phyloP scores from a whole-genome alignment of 495 filamentous ascomycete species.

The Apodospora peruviana region DNA sequence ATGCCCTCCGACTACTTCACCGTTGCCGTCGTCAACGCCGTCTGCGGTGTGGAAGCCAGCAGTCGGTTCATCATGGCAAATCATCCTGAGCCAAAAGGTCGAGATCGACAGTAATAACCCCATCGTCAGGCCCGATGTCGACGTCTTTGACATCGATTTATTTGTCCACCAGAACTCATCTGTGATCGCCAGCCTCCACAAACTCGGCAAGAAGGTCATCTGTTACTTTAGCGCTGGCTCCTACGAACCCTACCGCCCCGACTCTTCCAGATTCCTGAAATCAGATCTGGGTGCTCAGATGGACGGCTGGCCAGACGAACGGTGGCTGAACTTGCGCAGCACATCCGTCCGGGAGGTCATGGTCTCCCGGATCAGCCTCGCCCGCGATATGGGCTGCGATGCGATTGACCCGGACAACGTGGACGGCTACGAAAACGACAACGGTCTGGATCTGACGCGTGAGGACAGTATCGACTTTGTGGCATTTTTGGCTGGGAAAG shows the following conservation, averaged over 20 bases:
- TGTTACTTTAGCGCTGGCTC: constrained; percentile 72
- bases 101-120: constrained; percentile 24
- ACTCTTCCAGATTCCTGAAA: constrained; percentile 45
- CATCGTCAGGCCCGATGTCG: constrained; percentile 21
- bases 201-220: constrained; percentile 41
- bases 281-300: constrained; percentile 49
- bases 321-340: constrained; percentile 58
- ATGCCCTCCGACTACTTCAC: background rate
- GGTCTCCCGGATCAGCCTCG: constrained; percentile 50
- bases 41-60: constrained; percentile 15
- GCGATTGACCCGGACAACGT: constrained; percentile 70
- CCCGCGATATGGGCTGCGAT: constrained; percentile 57
- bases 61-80: constrained; percentile 20
- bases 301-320: constrained; percentile 60
- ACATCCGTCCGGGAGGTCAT: constrained; percentile 55
- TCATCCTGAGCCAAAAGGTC: constrained; percentile 27
- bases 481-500: constrained; percentile 50
- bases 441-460: constrained; percentile 51
- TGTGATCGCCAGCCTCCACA: constrained; percentile 18
- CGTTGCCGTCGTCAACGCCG: background rate
- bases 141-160: constrained; percentile 26
- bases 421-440: constrained; percentile 55
- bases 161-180: constrained; percentile 18
- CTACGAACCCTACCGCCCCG: constrained; percentile 50
- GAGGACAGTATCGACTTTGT: constrained; percentile 53